Evolutionary conservation across 345 rosid species (phyloP).

Genomic region (thale cress (Arabidopsis thaliana)): DNA sequence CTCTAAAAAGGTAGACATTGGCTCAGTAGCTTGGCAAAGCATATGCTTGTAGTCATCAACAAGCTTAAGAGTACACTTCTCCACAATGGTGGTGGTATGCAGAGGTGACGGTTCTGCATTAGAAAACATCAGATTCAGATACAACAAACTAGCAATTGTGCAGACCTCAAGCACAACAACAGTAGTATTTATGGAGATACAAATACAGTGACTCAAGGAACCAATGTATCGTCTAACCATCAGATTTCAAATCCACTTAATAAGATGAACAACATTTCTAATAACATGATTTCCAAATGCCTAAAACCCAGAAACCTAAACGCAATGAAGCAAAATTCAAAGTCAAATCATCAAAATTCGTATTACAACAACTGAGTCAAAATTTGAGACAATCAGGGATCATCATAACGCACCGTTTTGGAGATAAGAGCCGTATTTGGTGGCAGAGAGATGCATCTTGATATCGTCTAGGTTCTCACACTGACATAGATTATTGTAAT

Average conservation of each 20-base stretch:
- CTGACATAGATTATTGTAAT: constrained; percentile 97
- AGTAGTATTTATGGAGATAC: background rate
- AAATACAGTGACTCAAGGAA: background rate
- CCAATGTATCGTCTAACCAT: background rate
- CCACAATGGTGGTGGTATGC: constrained; percentile 98
- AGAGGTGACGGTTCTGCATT: constrained; percentile 90
- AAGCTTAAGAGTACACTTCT: constrained; percentile 95
- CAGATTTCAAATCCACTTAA: constrained; percentile 12
- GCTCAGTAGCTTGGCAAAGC: constrained; percentile 97
- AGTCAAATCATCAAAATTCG: background rate
- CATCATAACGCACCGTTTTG: constrained; percentile 71
- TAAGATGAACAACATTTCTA: background rate
- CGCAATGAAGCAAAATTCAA: constrained; percentile 4
- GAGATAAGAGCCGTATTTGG: constrained; percentile 95
- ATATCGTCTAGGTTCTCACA: constrained; percentile 96
- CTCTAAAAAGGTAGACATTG: constrained; percentile 92
- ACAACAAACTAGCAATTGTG: background rate
- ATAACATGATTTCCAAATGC: background rate
- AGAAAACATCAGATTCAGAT: constrained; percentile 22
- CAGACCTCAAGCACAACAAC: background rate
- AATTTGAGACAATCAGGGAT: background rate
- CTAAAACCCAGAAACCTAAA: constrained; percentile 35
- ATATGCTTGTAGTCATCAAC: constrained; percentile 98
- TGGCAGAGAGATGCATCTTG: constrained; percentile 99
- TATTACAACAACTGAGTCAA: background rate